Evolutionary conservation across 192 early-diverging fungal species (phyloP), one percentile per base, ranked within the genome.

Genomic region (Chytriomyces sp.): DNA sequence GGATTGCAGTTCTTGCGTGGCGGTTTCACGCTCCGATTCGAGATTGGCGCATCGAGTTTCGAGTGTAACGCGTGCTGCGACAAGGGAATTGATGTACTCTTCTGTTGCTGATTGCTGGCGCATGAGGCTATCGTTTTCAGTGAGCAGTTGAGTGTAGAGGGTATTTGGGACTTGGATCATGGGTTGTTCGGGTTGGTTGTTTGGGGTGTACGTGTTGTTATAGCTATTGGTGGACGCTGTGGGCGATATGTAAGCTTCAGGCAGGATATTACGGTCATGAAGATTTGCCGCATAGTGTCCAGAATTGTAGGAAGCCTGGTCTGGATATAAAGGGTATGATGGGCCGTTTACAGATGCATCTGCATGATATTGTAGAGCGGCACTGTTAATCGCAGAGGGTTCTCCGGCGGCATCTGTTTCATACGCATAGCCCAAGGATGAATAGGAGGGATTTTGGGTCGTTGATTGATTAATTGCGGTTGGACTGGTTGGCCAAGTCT

Each of bases 401-500:
- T 35, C 35, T 35, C 35, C 35, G 35, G 35, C 35, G 35, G 35
- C 35, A 35, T 35, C 35, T 35, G 35, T 35, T 35, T 35, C 35
- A 35, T 35, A 35, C 35, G 35, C 35, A 35, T n/a, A 20, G 0
- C 53, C 20, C 63, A 64, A 26, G 1, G 63, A 64, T 23, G 63
- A 43, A 16, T 13, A 64, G 35, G 71, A 73, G 16, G 71, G 26
- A 62, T 60, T n/a, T n/a, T 20, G 57, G 13, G 71, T 53, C 11
- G 53, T 13, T 5, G 68, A 62, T 7, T 45, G 44, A 7, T 73
- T 28, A 62, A 73, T 73, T n/a, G 44, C 16, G n/a, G 53, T 63
- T 7, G 71, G 60, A 7, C 59, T 62, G 6, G 71, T 73, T 11
- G 71, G 71, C 71, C 71, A 73, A 16, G 71, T 73, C 46, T 73